Evolutionary conservation across 2,329 filamentous ascomycete genomes (phyloP), one percentile per base, ranked within the genome.

Genomic region (Rhynchosporium agropyri): DNA sequence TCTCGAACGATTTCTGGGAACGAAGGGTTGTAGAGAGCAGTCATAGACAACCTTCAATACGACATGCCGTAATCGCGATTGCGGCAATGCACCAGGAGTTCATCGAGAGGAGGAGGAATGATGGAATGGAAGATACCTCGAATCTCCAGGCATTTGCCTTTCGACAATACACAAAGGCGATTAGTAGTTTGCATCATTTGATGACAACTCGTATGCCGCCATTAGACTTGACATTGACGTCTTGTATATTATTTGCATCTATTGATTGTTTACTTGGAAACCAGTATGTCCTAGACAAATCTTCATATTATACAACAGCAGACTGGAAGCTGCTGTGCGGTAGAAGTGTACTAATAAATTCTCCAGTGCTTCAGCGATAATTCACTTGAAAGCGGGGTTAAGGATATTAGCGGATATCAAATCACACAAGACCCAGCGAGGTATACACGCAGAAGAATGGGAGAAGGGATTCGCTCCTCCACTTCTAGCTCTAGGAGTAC

Each of bases 161-260:
- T 48, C 80, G 79, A 57, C 80, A 87, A 63, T 89, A 89, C 68
- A 82, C 82, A 0, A 79, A 81, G 57, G 85, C 86, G 1, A 79
- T 83, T 65, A 80, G 63, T 28, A 62, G 62, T 42, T 55, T 73
- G 1, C 70, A 72, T 43, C 49, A 67, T 42, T 65, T 71, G 36
- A 71, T 73, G 61, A 67, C 68, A 13, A 70, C 63, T 7, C 59
- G 63, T 43, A 67, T 63, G 4, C 65, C 70, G 20, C 65, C 64
- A 15, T 45, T 72, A 15, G 70, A 72, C 43, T 51, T 79, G 26
- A 81, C 80, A 56, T 78, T 89, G 15, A 87, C 89, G 78, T 81
- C 84, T 15, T 87, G 81, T 61, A 83, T 89, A 45, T 76, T 89
- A 46, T 78, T 89, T 54, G 83, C 85, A n/a, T 88, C 83, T 71